Conservation (phyloP, 371 early-diverging fungal genomes). For the Dichotomocladium elegans region DNA sequence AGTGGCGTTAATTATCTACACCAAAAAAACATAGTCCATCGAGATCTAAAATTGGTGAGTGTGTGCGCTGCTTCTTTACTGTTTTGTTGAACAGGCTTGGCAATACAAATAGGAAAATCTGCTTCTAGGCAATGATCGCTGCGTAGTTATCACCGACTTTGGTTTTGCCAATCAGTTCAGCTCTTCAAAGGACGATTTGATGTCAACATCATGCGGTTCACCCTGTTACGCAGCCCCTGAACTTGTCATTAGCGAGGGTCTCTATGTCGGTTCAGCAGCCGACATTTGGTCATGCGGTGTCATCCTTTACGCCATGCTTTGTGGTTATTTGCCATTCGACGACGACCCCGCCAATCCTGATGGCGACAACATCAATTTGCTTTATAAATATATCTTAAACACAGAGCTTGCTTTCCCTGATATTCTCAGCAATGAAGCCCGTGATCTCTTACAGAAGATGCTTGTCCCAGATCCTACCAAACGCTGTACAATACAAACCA, state of each 20-base stretch:
- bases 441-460: constrained; percentile 83
- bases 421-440: constrained; percentile 76
- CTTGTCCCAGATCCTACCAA: constrained; percentile 86
- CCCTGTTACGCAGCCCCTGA: constrained; percentile 99
- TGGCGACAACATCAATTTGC: constrained; percentile 91
- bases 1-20: constrained; percentile 81
- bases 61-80: constrained; percentile 28
- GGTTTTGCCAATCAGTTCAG: constrained; percentile 97
- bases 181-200: constrained; percentile 64
- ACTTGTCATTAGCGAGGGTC: constrained; percentile 90
- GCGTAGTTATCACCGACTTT: constrained; percentile 98
- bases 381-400: constrained; percentile 92
- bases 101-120: constrained; percentile 83
- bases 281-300: constrained; percentile 97
- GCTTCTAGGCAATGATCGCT: constrained; percentile 79
- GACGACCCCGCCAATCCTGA: constrained; percentile 97
- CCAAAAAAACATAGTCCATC: constrained; percentile 79
- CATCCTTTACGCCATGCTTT: constrained; percentile 94
- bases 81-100: no score
- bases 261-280: constrained; percentile 96
- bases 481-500: constrained; percentile 81
- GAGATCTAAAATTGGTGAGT: constrained; percentile 89
- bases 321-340: constrained; percentile 98
- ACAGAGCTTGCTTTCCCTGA: constrained; percentile 90
- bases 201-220: constrained; percentile 94